Evolutionary conservation across 768 basidiomycete species (phyloP).

Genomic region (Russula foetens): DNA sequence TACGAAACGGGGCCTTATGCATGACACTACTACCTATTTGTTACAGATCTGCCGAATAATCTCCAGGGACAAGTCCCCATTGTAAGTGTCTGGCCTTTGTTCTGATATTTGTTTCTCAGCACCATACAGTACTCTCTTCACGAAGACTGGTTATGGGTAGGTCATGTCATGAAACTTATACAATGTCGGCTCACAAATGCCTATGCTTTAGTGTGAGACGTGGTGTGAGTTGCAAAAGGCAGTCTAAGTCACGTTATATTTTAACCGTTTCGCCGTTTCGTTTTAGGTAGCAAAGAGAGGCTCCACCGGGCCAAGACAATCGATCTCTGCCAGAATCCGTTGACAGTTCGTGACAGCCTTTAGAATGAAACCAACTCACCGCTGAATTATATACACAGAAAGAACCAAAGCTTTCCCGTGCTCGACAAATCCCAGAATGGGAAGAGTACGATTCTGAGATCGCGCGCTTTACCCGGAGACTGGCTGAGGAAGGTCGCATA

Average conservation of each 20-base stretch:
- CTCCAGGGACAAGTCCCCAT: slow-evolving; percentile 90
- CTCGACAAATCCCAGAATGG: slow-evolving; percentile 96
- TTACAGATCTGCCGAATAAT: slow-evolving; percentile 87
- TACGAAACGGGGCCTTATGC: not conserved
- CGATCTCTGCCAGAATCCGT: slow-evolving; percentile 93
- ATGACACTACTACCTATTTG: not conserved
- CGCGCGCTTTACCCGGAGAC: slow-evolving; percentile 64
- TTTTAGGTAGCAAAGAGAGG: slow-evolving; percentile 76
- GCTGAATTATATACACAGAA: slow-evolving; percentile 47
- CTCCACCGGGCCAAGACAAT: slow-evolving; percentile 79
- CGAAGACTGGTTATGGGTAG: slow-evolving; percentile 95
- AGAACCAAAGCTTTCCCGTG: slow-evolving; percentile 92
- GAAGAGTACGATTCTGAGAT: slow-evolving; percentile 91
- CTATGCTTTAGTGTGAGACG: slow-evolving; percentile 71
- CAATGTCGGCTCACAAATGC: not conserved
- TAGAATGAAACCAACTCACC: not conserved
- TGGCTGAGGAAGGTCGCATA: slow-evolving; percentile 65
- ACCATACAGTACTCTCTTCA: slow-evolving; percentile 64
- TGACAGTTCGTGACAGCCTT: slow-evolving; percentile 54
- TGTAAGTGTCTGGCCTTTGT: slow-evolving; percentile 38
- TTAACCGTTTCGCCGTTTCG: not conserved
- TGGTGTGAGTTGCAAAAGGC: slow-evolving; percentile 63
- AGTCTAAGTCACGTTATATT: not conserved
- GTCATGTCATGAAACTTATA: slow-evolving; percentile 23
- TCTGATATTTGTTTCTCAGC: slow-evolving; percentile 4